Evolutionary conservation across 164 flowering plant species (phyloP).

Genomic region (Vitis rupestris): DNA sequence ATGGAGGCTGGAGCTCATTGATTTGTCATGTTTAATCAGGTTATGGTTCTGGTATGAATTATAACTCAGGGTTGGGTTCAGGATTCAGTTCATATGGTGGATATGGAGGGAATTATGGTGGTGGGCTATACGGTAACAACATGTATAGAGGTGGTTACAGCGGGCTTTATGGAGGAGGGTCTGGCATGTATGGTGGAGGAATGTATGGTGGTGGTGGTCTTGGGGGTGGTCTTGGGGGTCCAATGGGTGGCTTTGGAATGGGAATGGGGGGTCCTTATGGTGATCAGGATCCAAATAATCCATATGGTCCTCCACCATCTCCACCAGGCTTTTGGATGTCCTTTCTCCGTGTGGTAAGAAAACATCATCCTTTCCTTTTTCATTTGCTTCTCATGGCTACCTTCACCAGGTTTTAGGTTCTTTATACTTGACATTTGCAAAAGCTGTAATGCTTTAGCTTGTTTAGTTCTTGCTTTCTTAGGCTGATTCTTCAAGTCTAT

Average conservation of each 20-base stretch:
- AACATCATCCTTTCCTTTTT: too few species aligned
- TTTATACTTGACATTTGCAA: too few species aligned
- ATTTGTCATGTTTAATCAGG: conserved; percentile 35
- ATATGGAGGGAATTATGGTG: conserved; percentile 37
- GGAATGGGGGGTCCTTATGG: conserved; percentile 37
- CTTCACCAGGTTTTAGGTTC: too few species aligned
- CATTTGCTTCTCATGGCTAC: too few species aligned
- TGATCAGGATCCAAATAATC: conserved; percentile 75
- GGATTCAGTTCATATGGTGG: conserved; percentile 59
- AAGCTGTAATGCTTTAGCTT: too few species aligned
- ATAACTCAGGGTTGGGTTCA: conserved; percentile 60
- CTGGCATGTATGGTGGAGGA: conserved; percentile 21
- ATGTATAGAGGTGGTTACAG: conserved; percentile 58
- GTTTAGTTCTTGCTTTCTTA: too few species aligned
- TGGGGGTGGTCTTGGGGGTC: conserved; percentile 72
- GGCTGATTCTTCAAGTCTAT: too few species aligned
- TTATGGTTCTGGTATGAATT: conserved; percentile 48
- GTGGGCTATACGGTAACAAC: conserved; percentile 54
- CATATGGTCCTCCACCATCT: conserved; percentile 40
- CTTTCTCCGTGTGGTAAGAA: conserved; percentile 26
- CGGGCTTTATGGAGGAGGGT: conserved; percentile 46
- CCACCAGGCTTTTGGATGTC: conserved; percentile 87
- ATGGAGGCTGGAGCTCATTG: background rate
- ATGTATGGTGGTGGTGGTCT: conserved; percentile 47
- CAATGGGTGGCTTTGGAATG: conserved; percentile 59